Conservation (phyloP, 2,329 filamentous ascomycete genomes). For the Botryotinia calthae region DNA sequence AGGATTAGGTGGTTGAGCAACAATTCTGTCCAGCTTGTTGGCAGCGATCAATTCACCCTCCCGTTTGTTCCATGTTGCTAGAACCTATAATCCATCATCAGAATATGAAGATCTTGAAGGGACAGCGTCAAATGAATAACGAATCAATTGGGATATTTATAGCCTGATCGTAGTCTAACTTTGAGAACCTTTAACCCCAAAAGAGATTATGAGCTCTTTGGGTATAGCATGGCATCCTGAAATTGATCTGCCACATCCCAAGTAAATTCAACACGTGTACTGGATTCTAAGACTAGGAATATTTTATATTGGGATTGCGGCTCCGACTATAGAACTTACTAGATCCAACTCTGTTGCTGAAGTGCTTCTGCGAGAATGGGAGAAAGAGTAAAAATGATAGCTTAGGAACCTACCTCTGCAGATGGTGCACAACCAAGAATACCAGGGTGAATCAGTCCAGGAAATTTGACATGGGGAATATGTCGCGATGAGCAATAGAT, state of each 20-base stretch:
- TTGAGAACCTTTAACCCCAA: background rate
- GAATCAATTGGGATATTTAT: background rate
- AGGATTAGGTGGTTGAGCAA: slow-evolving; percentile 74
- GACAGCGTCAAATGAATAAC: background rate
- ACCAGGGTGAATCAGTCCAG: slow-evolving; percentile 81
- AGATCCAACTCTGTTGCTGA: background rate
- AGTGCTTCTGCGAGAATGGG: background rate
- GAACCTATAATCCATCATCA: slow-evolving; percentile 44
- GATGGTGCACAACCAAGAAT: slow-evolving; percentile 89
- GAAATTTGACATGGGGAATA: slow-evolving; percentile 82
- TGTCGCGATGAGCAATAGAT: slow-evolving; percentile 83
- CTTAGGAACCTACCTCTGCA: slow-evolving; percentile 38
- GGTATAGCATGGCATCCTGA: background rate
- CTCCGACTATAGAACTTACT: background rate
- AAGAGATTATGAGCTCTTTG: background rate
- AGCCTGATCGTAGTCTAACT: background rate
- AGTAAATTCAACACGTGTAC: background rate
- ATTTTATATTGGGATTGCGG: background rate
- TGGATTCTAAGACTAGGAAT: background rate
- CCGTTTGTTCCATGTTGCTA: slow-evolving; percentile 79
- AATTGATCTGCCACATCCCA: too few species aligned
- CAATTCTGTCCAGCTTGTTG: slow-evolving; percentile 63
- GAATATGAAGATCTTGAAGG: background rate
- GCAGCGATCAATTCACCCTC: slow-evolving; percentile 76
- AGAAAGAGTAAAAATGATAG: background rate